Base-by-base conservation (phyloP, 148 eudicot genomes). In the Chenopodium album region DNA sequence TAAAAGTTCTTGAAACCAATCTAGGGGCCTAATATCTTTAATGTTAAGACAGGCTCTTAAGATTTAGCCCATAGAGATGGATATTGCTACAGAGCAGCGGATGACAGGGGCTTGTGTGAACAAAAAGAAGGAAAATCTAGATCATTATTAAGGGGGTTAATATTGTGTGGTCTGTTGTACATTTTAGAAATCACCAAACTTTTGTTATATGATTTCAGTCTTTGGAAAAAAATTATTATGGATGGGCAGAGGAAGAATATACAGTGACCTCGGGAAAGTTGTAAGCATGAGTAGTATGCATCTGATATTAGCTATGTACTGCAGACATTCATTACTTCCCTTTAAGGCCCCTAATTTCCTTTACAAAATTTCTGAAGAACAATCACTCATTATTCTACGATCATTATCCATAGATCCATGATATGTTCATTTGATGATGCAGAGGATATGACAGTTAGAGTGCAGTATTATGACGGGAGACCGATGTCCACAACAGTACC, bases 401-500 rank as follows among this genome's bases (percentile, higher is more conserved):
- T 37, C 73, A 37, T 71, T 4, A 71, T 64, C 44, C 47, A 26
- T 4, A 31, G 47, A 31, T 17, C 31, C 34, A 54, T 60, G 16
- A 64, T 65, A 54, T 44, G 7, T 76, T 80, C 52, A 26, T 79
- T 20, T 79, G 37, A 78, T 41, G 47, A n/a, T 84, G 84, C 91
- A 95, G 99, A 96, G 83, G 97, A 91, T 80, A 92, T 96, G 97
- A 88, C 86, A 29, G 91, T 96, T 7, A 78, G 79, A 5, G 90
- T 96, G 29, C 90, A 91, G 76, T 87, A 94, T 81, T 96, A 76
- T 85, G 92, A 96, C 85, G 98, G 82, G 29, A 89, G 89, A 85
- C 89, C 94, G 69, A 82, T 92, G 93, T 92, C 95, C 81, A 98
- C 97, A 34, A 90, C 97, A 16, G 83, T 96, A 86, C 99, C 99